Percentiles rank a stretch among this genome's conserved stretches.
phyloP scores from a whole-genome alignment of 805 yeast genomes.

The Kodamaea jinghongensis region DNA sequence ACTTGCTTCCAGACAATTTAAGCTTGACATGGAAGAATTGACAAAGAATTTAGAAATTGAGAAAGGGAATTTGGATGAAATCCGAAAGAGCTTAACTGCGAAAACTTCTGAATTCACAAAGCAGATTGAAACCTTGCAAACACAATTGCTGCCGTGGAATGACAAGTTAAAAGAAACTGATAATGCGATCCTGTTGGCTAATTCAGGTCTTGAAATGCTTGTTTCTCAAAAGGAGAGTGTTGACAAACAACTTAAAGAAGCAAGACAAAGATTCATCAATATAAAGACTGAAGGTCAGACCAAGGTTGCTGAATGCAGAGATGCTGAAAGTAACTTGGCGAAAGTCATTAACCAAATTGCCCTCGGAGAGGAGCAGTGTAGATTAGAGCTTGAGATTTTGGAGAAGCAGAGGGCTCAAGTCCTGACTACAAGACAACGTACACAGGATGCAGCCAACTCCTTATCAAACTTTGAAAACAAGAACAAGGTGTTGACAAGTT shows the following conservation, averaged over 20 bases:
- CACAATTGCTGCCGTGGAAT: slow-evolving; percentile 79
- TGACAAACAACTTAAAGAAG: slow-evolving; percentile 42
- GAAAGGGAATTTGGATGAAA: slow-evolving; percentile 54
- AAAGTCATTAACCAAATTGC: slow-evolving; percentile 53
- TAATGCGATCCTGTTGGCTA: slow-evolving; percentile 61
- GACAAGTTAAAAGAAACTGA: slow-evolving; percentile 61
- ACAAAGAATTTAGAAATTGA: slow-evolving; percentile 49
- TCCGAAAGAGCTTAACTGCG: slow-evolving; percentile 63
- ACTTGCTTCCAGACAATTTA: slow-evolving; percentile 43
- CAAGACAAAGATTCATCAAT: slow-evolving; percentile 43
- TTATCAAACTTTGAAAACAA: slow-evolving; percentile 61
- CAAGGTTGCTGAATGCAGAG: slow-evolving; percentile 45
- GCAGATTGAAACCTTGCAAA: slow-evolving; percentile 62
- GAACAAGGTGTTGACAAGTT: slow-evolving; percentile 67
- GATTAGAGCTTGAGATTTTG: slow-evolving; percentile 46
- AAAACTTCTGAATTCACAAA: slow-evolving; percentile 69
- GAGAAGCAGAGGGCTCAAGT: slow-evolving; percentile 55
- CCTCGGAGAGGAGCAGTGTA: slow-evolving; percentile 57
- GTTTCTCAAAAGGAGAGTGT: slow-evolving; percentile 44
- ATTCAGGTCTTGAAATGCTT: slow-evolving; percentile 62
- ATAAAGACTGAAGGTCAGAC: slow-evolving; percentile 48
- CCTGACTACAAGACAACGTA: slow-evolving; percentile 53
- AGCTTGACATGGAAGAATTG: slow-evolving; percentile 45
- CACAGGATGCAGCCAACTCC: slow-evolving; percentile 64
- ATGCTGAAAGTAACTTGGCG: slow-evolving; percentile 47